A percentile compares a stretch with the other conserved stretches of the same genome.
Evolutionary conservation across 768 basidiomycete species (phyloP).

Genomic region (Russula lepida): DNA sequence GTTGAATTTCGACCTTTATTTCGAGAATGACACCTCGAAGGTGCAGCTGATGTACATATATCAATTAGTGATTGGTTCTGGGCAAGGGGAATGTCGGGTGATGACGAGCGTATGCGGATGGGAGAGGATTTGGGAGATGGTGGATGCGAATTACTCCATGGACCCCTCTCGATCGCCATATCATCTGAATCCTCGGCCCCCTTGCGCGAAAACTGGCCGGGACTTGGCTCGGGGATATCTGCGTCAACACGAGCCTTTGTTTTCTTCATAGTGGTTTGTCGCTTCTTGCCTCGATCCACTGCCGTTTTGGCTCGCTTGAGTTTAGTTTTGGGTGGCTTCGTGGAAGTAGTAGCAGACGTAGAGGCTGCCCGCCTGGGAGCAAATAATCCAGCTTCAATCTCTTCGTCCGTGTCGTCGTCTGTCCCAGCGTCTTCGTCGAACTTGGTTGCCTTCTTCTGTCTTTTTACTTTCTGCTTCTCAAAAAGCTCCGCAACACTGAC

Average conservation of each 20-base stretch:
- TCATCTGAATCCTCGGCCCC: conserved; percentile 49
- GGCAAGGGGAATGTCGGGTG: conserved; percentile 20
- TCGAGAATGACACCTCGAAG: conserved; percentile 11
- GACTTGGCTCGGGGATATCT: conserved; percentile 24
- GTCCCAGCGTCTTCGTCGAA: conserved; percentile 45
- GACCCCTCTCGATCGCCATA: conserved; percentile 43
- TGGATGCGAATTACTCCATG: conserved; percentile 16
- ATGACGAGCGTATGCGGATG: conserved; percentile 12
- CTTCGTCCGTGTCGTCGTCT: conserved; percentile 62
- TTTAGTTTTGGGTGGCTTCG: conserved; percentile 29
- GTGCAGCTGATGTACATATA: conserved; percentile 17
- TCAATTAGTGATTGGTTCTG: conserved; percentile 16
- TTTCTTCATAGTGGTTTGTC: conserved; percentile 14
- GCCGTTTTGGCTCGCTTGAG: conserved; percentile 36
- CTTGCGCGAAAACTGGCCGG: conserved; percentile 38
- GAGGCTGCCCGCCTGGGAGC: conserved; percentile 44
- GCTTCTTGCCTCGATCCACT: conserved; percentile 29
- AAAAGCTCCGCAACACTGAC: conserved; percentile 58
- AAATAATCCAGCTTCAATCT: conserved; percentile 50
- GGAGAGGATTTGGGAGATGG: neutral
- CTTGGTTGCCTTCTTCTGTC: conserved; percentile 31
- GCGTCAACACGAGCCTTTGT: conserved; percentile 25
- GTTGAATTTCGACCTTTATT: neutral
- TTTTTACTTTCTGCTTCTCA: conserved; percentile 41
- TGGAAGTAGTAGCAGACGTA: conserved; percentile 35